Base-by-base conservation (phyloP, 1,284 basidiomycete genomes). In the Moesziomyces sp. region DNA sequence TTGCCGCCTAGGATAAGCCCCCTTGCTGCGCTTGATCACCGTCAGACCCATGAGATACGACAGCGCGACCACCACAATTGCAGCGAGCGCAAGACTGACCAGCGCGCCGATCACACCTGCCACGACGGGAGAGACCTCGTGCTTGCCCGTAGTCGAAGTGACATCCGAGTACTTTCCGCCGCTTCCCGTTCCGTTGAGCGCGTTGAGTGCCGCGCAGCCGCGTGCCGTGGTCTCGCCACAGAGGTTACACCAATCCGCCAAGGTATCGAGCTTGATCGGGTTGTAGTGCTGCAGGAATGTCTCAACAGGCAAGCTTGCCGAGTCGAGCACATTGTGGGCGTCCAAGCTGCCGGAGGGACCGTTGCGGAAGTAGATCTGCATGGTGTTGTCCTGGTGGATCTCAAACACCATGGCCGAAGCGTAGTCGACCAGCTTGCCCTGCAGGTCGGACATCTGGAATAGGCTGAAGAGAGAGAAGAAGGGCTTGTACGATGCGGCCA, bases 401-500 rank as follows among this genome's bases (percentile, higher is more conserved):
- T 94, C 93, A 73, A 93, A 90, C 46, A 89, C 89, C 50, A 92
- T 84, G 21, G 91, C 90, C 49, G 91, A 91, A 1, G 90, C 90
- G 78, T 89, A 94, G 85, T 93, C 88, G 78, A 93, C 92, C 90
- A 78, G 55, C 38, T 58, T 84, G 35, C 44, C 48, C 56, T 63
- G 30, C 35, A 80, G 45, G 0, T 45, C 34, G 6, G 52, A 52
- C 28, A 79, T 58, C 35, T 64, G 61, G 57, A 74, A 58, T 85
- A 92, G 89, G 84, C 91, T 89, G 88, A 93, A 91, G 82, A 94
- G 87, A 16, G 92, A 92, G 78, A 94, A 90, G 88, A 94, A 92
- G 30, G 93, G 91, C 85, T 94, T 93, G 87, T 94, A 94, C 73
- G 91, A 91, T 23, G 90, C 90, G 83, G 64, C 74, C 78, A 92